Conservation (phyloP, 75 land plant species). For the Selaginella moellendorffii region DNA sequence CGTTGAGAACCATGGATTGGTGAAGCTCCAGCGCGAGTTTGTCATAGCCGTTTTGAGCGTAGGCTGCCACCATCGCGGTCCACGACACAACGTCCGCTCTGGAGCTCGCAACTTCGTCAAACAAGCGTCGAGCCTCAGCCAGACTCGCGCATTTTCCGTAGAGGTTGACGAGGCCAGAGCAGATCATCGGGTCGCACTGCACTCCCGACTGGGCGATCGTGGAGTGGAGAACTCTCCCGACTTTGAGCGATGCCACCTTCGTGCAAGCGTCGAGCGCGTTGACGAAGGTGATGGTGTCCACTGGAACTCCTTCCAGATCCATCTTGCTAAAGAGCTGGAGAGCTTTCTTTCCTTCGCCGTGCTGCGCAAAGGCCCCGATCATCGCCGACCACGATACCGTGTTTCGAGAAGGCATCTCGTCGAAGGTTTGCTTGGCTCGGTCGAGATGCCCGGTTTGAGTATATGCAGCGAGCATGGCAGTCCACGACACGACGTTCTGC, state of each 20-base stretch:
- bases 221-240: not conserved
- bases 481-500: not conserved
- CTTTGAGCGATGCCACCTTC: not conserved
- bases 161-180: no score
- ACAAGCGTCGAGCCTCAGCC: not conserved
- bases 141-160: slow-evolving; percentile 1
- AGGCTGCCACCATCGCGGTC: slow-evolving; percentile 7
- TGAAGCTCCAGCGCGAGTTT: not conserved
- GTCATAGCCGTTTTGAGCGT: not conserved
- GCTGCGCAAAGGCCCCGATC: not conserved
- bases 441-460: not conserved
- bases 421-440: not conserved
- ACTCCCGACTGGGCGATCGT: not conserved
- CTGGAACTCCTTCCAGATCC: not conserved
- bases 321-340: not conserved
- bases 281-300: not conserved
- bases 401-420: not conserved
- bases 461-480: not conserved
- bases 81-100: not conserved
- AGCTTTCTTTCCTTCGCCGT: not conserved
- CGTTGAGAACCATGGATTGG: not conserved
- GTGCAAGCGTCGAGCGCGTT: not conserved
- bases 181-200: no score
- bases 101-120: not conserved
- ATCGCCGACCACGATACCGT: not conserved